Conservation (phyloP, 345 rosid species). For the Populus tremula region DNA sequence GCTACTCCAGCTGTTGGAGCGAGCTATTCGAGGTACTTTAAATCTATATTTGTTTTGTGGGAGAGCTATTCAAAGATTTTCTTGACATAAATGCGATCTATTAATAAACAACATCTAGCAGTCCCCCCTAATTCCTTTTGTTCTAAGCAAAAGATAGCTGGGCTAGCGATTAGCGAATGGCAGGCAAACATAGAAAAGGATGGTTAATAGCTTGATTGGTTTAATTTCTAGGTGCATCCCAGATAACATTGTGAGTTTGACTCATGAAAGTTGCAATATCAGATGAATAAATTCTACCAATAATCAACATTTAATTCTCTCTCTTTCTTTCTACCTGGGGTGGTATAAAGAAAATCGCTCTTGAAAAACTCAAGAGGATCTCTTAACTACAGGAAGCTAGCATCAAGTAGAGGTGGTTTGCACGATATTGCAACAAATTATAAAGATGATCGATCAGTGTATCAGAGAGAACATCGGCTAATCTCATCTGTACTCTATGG, state of each 20-base stretch:
- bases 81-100: background rate
- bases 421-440: no score
- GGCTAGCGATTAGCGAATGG: no score
- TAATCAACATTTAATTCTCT: background rate
- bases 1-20: slow-evolving; percentile 53
- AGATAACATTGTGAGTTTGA: background rate
- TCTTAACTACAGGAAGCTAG: no score
- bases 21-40: no score
- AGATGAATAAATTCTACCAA: background rate
- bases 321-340: no score
- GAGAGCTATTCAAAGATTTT: background rate
- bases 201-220: background rate
- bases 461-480: background rate
- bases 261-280: background rate
- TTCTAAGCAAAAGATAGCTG: background rate
- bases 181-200: background rate
- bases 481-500: background rate
- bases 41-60: no score
- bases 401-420: no score
- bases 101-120: background rate
- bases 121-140: background rate
- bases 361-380: no score
- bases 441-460: no score
- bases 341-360: no score
- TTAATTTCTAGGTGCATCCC: background rate